Base-by-base conservation (phyloP, 2,329 filamentous ascomycete genomes). In the Colletotrichum tabaci region DNA sequence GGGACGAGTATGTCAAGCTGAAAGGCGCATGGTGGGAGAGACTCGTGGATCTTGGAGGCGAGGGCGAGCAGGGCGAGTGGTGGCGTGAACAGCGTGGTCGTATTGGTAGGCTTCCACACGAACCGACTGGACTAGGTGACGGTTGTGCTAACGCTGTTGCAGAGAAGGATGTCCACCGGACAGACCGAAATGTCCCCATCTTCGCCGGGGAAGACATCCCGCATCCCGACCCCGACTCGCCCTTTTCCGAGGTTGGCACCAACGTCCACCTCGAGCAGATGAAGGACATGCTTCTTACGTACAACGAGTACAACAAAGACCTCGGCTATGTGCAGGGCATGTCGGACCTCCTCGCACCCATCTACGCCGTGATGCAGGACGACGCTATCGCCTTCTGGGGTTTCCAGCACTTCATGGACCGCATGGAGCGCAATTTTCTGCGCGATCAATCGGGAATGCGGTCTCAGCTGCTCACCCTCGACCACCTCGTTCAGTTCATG, bases 161-260 rank as follows among this genome's bases (percentile, higher is more conserved):
- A 98, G 96, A 99, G 82, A 99, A 99, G 84, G 96, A 99, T 79
- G 97, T 99, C 21, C 97, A 99, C 81, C 92, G 96, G 77, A 99
- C 96, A 74, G 96, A 99, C 82, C 94, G 97, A 53, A 94, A 92
- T 56, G 94, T 99, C 40, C 93, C 94, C n/a, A 93, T 99, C 50
- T 99, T 99, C 80, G 92, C 94, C 10, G 96, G 96, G 73, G 96
- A 99, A 82, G 96, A 98, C 78, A 97, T 95, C 50, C 96, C 96
- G 9, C 96, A 99, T 79, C 97, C 96, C 0, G 96, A 99, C 77
- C 96, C 96, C 0, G 94, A 96, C 73, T 98, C 96, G 0, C 96
- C 96, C 0, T 99, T 98, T 81, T 94, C 96, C 15, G 93, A 95
- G 55, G 90, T 92, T 4, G 96, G 96, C 74, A 99, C 96, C 57